A percentile compares a stretch with the other conserved stretches of the same genome.
Conservation (phyloP, 352 stramenopile species). For the Globisporangium emineosum region DNA sequence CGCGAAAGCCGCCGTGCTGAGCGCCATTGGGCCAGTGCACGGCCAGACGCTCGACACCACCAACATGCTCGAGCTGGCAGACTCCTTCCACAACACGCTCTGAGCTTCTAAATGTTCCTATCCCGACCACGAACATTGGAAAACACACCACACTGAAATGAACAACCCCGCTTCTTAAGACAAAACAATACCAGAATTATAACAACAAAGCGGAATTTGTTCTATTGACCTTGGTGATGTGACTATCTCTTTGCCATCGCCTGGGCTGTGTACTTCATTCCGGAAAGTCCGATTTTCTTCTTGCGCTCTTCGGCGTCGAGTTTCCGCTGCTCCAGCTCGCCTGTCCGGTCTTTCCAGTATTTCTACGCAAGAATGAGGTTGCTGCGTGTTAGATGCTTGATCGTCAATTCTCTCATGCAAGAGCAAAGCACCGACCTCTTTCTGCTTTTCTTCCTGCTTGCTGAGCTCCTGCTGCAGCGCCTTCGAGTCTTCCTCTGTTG, state of each 20-base stretch:
- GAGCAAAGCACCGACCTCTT: slow-evolving; percentile 29
- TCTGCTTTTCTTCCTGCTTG: slow-evolving; percentile 60
- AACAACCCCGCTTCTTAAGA: background rate
- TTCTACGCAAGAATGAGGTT: slow-evolving; percentile 22
- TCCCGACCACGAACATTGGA: background rate
- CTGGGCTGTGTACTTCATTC: slow-evolving; percentile 72
- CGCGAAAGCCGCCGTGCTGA: slow-evolving; percentile 80
- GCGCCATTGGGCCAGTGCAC: slow-evolving; percentile 66
- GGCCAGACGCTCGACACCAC: slow-evolving; percentile 59
- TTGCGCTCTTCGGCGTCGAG: slow-evolving; percentile 71
- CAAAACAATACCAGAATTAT: background rate
- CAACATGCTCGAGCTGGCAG: slow-evolving; percentile 67
- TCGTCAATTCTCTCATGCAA: background rate
- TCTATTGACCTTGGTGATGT: background rate
- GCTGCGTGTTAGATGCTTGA: background rate
- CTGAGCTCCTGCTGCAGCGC: slow-evolving; percentile 43
- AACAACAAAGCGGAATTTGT: background rate
- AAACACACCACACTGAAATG: background rate
- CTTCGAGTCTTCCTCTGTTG: slow-evolving; percentile 32
- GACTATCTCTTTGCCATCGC: slow-evolving; percentile 36
- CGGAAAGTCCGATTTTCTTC: slow-evolving; percentile 61
- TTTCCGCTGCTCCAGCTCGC: slow-evolving; percentile 55
- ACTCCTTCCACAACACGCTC: slow-evolving; percentile 79
- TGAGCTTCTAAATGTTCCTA: slow-evolving; percentile 13
- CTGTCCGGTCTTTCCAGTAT: slow-evolving; percentile 72